Evolutionary conservation across 1,139 yeast species (phyloP), one percentile per base, ranked within the genome.

Genomic region (Taiozyma sp.): DNA sequence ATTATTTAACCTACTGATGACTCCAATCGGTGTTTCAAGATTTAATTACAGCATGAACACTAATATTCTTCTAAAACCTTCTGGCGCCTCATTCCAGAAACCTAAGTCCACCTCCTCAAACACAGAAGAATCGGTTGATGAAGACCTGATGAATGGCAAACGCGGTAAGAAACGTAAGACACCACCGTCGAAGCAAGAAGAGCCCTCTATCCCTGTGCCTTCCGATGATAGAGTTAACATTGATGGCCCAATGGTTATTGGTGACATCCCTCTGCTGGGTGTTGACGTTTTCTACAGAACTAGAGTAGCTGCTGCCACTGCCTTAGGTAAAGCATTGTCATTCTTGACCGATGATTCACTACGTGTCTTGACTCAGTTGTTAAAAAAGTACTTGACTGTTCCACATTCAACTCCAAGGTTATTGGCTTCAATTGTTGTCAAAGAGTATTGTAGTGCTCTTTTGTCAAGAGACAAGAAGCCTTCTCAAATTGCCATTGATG

Each of bases 1-100:
- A 1, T 73, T 90, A 48, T 70, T 90, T 48, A 79, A 84, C 13
- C 74, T 95, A 46, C 67, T 91, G 46, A 85, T 89, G 86, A 93
- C 98, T 0, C 99, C 99, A 6, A 87, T 95, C 56, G 99, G 99
- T 55, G 83, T 91, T 51, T 88, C 96, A 3, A 83, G 99, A 57
- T 89, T 87, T 65, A 87, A 86, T 60, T 93, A 89, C 68, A 81
- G 83, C 45, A 89, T 95, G 96, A 85, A 89, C 60, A 75, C 90
- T 0, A 72, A 76, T 22, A 75, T 84, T 49, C 80, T 93, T 44
- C 73, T 93, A 65, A 81, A 90, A 57, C 96, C 98, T 1, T 87
- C 96, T 6, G 96, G 95, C 9, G n/a, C 32, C 16, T 34, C 52
- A 14, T 48, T 13, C 38, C 22, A 36, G 6, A 36, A 47, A 13